A percentile compares a stretch with the other conserved stretches of the same genome.
phyloP scores from a whole-genome alignment of 805 yeast species.

The Phaffomyces thermotolerans region DNA sequence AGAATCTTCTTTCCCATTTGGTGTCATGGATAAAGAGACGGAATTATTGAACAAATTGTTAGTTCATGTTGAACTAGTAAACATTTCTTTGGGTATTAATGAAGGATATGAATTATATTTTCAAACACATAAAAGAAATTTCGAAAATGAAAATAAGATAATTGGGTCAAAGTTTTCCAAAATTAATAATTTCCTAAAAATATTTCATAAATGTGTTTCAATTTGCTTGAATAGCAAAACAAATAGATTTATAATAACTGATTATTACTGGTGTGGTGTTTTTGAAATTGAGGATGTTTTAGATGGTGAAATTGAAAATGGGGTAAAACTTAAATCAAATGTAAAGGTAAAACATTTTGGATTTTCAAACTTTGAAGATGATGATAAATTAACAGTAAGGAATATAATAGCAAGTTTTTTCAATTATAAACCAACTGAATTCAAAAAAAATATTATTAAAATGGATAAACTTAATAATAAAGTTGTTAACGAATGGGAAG shows the following conservation, averaged over 20 bases:
- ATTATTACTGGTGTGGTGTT: conserved; percentile 23
- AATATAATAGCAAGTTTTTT: conserved; percentile 20
- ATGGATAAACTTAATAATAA: conserved; percentile 11
- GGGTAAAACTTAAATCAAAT: conserved; percentile 14
- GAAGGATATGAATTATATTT: conserved; percentile 25
- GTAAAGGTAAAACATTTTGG: conserved; percentile 22
- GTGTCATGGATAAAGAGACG: conserved; percentile 16
- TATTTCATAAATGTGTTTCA: conserved; percentile 22
- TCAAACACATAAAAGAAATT: conserved; percentile 12
- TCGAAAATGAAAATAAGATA: conserved; percentile 3
- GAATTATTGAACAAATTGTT: conserved; percentile 14
- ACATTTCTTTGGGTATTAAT: conserved; percentile 16
- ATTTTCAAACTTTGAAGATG: conserved; percentile 17
- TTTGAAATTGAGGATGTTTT: conserved; percentile 21
- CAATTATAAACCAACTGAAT: conserved; percentile 9
- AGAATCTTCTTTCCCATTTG: conserved; percentile 18
- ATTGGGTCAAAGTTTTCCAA: conserved; percentile 19
- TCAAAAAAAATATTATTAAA: background rate
- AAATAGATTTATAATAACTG: conserved; percentile 19
- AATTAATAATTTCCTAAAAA: conserved; percentile 19
- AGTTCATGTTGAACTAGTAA: conserved; percentile 21
- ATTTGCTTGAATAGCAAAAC: conserved; percentile 23
- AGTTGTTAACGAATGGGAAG: conserved; percentile 19
- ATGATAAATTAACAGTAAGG: conserved; percentile 15
- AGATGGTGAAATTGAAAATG: conserved; percentile 23